Evolutionary conservation across 2,329 filamentous ascomycete species (phyloP), one percentile per base, ranked within the genome.

Genomic region (Fusarium pilosicola): DNA sequence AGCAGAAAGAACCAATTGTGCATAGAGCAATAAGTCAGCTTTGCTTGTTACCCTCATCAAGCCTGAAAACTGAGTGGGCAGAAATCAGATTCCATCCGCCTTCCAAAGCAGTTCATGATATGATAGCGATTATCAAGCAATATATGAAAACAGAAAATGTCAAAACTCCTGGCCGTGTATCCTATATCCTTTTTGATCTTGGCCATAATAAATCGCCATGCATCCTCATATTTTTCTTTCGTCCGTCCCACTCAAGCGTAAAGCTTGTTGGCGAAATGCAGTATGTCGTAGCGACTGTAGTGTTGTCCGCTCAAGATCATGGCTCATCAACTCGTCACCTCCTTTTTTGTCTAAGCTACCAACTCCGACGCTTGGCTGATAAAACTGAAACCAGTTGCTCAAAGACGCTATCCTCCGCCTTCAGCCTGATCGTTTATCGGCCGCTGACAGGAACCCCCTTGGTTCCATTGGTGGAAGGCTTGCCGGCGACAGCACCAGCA

Each of bases 401-500:
- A 55, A 62, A 41, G 61, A 69, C 51, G 49, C 65, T 57, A 45
- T 41, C 65, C 57, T 51, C 49, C 32, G 44, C 49, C 34, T 69
- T 69, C 28, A 55, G 60, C 54, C 36, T 20, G 44, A 48, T 56
- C 38, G 38, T 69, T 82, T 73, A 83, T 71, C 78, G 81, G 36
- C 80, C 80, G 46, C 75, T 80, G 41, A 81, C 78, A 28, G 79
- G 71, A 46, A 74, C 65, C 32, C 79, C 78, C 65, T 83, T 81
- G 60, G 77, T 68, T 20, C 76, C 76, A 44, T 76, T 78, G 55
- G 70, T 71, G 20, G 74, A 68, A 20, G 71, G 62, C 66, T 81
- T 83, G 62, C 76, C 78, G 17, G 79, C 75, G 12, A 77, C 79
- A 22, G 79, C 79, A 24, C 79, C 80, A 46, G 85, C 84, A 67